phyloP scores from a whole-genome alignment of 441 rosid species.

The Eruca vesicaria region DNA sequence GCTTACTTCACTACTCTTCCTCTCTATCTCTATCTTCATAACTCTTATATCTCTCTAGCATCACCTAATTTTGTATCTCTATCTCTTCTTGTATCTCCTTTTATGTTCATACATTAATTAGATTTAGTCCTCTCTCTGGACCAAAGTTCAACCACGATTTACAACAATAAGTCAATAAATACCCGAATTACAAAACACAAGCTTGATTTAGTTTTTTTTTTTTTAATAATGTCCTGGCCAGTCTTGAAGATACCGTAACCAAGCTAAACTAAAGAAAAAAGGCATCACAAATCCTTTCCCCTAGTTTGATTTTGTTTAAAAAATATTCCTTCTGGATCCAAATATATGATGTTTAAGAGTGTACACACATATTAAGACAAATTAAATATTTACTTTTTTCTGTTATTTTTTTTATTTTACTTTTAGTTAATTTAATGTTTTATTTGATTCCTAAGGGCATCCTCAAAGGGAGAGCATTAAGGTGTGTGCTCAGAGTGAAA shows the following conservation, averaged over 20 bases:
- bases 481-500: no score
- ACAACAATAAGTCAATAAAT: not conserved
- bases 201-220: not conserved
- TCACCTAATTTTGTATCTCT: slow-evolving; percentile 26
- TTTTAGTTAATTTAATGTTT: no score
- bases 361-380: no score
- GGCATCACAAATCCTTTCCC: not conserved
- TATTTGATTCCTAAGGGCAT: no score
- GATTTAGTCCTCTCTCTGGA: slow-evolving; percentile 17
- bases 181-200: not conserved
- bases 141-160: slow-evolving; percentile 16
- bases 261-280: not conserved
- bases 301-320: not conserved
- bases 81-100: slow-evolving; percentile 29
- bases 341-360: no score
- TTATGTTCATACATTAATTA: slow-evolving; percentile 30
- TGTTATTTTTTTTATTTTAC: no score
- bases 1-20: slow-evolving; percentile 37
- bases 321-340: no score
- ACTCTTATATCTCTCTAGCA: slow-evolving; percentile 25
- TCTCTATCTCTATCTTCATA: slow-evolving; percentile 28
- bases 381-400: no score
- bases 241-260: slow-evolving; percentile 1
- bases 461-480: no score
- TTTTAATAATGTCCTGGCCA: not conserved